Evolutionary conservation across 805 yeast genomes (phyloP).

Genomic region (Yarrowia keelungensis): DNA sequence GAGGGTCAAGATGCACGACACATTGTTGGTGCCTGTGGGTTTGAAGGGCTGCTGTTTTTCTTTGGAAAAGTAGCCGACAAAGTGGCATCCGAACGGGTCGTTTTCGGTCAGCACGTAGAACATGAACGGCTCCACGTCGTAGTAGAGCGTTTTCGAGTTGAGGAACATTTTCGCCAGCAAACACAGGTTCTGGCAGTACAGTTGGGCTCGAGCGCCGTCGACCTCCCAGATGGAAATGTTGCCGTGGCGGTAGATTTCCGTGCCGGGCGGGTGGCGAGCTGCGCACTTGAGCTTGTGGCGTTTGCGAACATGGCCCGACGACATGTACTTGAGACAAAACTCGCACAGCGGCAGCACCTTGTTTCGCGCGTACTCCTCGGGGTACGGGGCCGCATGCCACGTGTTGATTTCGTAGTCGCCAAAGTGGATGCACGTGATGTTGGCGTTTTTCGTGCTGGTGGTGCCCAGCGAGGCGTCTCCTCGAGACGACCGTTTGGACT

Average conservation of each 20-base stretch:
- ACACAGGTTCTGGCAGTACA: conserved; percentile 89
- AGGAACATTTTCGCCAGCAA: conserved; percentile 85
- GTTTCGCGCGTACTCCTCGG: conserved; percentile 76
- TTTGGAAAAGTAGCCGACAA: conserved; percentile 94
- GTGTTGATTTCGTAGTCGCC: conserved; percentile 79
- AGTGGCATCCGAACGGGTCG: conserved; percentile 65
- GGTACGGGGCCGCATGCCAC: conserved; percentile 94
- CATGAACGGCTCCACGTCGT: conserved; percentile 94
- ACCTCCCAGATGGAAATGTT: conserved; percentile 82
- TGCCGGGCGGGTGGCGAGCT: conserved; percentile 82
- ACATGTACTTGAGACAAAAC: conserved; percentile 79
- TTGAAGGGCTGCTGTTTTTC: conserved; percentile 57
- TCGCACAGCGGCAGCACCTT: conserved; percentile 78
- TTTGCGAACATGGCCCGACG: conserved; percentile 66
- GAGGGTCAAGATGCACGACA: conserved; percentile 87
- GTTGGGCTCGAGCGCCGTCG: conserved; percentile 83
- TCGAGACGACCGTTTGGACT: conserved; percentile 43
- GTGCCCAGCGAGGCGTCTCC: conserved; percentile 31
- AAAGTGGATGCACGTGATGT: conserved; percentile 70
- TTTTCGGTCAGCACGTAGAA: conserved; percentile 84
- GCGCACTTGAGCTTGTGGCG: conserved; percentile 82
- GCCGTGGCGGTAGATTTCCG: conserved; percentile 83
- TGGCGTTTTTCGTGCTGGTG: conserved; percentile 46
- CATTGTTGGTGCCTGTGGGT: conserved; percentile 56
- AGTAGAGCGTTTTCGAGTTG: conserved; percentile 88